Percentiles rank a stretch among this genome's conserved stretches.
These are phyloP conservation scores for Lactarius hatsudake DNA, from an alignment of 768 basidiomycete species.

Conservation along the genomic window DNA sequence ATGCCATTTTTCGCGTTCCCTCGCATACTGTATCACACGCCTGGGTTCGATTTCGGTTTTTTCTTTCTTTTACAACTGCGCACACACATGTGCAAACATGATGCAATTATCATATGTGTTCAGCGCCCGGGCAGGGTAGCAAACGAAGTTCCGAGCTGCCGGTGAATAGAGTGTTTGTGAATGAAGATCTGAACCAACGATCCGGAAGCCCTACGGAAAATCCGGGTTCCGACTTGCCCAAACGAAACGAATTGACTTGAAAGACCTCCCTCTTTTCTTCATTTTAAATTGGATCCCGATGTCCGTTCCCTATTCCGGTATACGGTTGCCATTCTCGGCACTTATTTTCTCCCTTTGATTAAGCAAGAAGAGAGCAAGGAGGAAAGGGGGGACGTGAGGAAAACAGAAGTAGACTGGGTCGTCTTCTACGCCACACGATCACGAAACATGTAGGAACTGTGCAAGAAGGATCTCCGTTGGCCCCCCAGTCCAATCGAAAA, in stretches of 20 bases:
- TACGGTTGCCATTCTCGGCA: conserved; percentile 17
- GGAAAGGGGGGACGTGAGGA: background rate
- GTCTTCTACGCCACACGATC: conserved; percentile 25
- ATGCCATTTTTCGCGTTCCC: conserved; percentile 15
- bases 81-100: conserved; percentile 25
- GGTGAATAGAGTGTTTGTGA: conserved; percentile 23
- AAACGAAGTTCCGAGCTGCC: conserved; percentile 20
- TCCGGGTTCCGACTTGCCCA: conserved; percentile 17
- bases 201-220: conserved; percentile 1
- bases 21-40: conserved; percentile 21
- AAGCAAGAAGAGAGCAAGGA: conserved; percentile 1
- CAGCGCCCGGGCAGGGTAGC: conserved; percentile 4
- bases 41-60: conserved; percentile 15
- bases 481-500: conserved; percentile 5
- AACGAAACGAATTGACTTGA: background rate
- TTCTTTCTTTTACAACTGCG: background rate
- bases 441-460: conserved; percentile 11
- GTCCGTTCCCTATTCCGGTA: conserved; percentile 17
- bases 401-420: background rate
- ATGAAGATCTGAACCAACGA: conserved; percentile 18
- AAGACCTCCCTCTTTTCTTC: background rate
- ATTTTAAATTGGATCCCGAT: conserved; percentile 20
- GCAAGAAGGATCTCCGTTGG: conserved; percentile 14
- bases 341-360: background rate
- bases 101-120: conserved; percentile 26